Evolutionary conservation across 768 basidiomycete species (phyloP).

Genomic region (Chiua virens): DNA sequence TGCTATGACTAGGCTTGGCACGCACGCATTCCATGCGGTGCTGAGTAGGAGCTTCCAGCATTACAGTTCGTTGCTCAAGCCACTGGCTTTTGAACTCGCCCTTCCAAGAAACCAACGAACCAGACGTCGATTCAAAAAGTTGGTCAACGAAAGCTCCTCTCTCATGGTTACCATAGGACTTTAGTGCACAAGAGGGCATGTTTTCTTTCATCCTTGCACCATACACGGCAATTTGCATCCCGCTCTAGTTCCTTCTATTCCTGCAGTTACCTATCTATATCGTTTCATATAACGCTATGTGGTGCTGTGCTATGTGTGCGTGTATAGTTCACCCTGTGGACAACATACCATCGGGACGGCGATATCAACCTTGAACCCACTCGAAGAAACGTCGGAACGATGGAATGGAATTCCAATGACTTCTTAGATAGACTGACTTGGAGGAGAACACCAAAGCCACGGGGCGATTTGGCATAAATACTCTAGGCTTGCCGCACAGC

Average conservation of each 20-base stretch:
- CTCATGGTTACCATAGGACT: conserved; percentile 24
- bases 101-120: conserved; percentile 45
- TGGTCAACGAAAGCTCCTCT: conserved; percentile 39
- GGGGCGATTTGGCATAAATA: neutral
- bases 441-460: neutral
- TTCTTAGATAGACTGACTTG: no score
- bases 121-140: conserved; percentile 42
- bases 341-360: no score
- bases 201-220: neutral
- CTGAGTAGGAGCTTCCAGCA: conserved; percentile 52
- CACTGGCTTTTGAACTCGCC: conserved; percentile 51
- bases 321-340: neutral
- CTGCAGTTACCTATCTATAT: neutral
- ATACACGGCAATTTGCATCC: neutral
- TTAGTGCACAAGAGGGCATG: neutral
- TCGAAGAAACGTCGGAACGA: no score
- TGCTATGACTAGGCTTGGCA: conserved; percentile 62
- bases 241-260: neutral
- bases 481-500: conserved; percentile 12
- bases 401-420: no score
- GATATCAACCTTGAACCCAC: no score
- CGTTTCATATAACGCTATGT: neutral
- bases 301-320: neutral
- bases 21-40: conserved; percentile 73
- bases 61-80: conserved; percentile 48